A percentile compares a stretch with the other conserved stretches of the same genome.
Evolutionary conservation across 2,329 filamentous ascomycete species (phyloP).

Genomic region (Aspergillus ustus): DNA sequence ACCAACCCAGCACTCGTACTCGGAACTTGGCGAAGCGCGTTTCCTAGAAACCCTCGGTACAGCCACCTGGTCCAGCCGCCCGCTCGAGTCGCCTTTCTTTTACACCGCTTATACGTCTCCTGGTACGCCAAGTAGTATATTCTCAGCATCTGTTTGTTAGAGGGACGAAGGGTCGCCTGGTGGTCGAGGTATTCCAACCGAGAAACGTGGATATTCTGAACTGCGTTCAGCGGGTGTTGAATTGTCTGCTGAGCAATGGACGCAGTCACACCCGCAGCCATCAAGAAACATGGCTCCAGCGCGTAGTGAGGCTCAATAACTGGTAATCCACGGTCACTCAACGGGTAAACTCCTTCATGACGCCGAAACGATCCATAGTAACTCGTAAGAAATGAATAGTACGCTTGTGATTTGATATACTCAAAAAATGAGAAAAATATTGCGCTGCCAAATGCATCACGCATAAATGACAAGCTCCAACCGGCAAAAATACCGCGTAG

Average conservation of each 20-base stretch:
- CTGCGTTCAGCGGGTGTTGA: constrained; percentile 62
- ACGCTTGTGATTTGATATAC: constrained; percentile 65
- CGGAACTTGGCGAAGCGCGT: constrained; percentile 63
- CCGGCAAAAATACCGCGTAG: constrained; percentile 66
- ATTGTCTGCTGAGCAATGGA: constrained; percentile 63
- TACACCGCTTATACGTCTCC: constrained; percentile 62
- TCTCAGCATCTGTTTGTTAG: constrained; percentile 50
- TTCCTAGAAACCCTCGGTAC: constrained; percentile 61
- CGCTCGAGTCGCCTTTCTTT: constrained; percentile 53
- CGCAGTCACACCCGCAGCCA: constrained; percentile 63
- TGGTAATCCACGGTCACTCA: constrained; percentile 40
- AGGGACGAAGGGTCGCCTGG: constrained; percentile 50
- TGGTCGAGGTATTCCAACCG: constrained; percentile 64
- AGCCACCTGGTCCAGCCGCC: constrained; percentile 63
- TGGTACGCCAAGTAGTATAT: constrained; percentile 65
- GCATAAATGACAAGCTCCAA: constrained; percentile 63
- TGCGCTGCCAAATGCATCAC: constrained; percentile 65
- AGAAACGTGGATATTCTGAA: constrained; percentile 65
- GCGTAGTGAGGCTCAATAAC: constrained; percentile 66
- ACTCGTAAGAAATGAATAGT: constrained; percentile 64
- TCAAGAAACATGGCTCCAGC: constrained; percentile 65
- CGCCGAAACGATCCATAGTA: constrained; percentile 56
- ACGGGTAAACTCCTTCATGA: constrained; percentile 33
- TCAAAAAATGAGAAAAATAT: constrained; percentile 68
- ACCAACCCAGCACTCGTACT: constrained; percentile 68